Evolutionary conservation across 768 basidiomycete species (phyloP).

Genomic region (Suillus ampliporus): DNA sequence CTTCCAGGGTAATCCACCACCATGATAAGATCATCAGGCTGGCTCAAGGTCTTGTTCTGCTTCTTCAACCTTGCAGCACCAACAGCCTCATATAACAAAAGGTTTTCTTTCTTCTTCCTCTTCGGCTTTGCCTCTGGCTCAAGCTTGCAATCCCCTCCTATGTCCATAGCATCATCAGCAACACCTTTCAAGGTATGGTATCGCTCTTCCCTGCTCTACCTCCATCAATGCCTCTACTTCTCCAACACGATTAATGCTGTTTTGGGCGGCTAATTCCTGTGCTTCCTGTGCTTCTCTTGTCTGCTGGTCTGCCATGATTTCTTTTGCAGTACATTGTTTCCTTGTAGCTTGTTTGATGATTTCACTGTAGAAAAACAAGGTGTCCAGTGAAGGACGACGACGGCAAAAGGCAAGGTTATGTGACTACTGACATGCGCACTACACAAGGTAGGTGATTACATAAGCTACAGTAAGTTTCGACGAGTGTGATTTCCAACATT

Average conservation of each 20-base stretch:
- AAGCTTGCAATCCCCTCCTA: not conserved
- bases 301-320: slow-evolving; percentile 14
- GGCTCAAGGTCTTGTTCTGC: not conserved
- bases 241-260: slow-evolving; percentile 1
- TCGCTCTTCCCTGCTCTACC: not conserved
- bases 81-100: not conserved
- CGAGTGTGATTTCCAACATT: too few relatives aligned
- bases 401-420: too few relatives aligned
- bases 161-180: not conserved
- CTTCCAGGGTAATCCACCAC: not conserved
- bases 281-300: slow-evolving; percentile 10
- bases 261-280: not conserved
- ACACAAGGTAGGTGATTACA: too few relatives aligned
- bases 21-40: not conserved
- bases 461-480: too few relatives aligned
- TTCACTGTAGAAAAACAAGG: too few relatives aligned
- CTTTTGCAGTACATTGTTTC: slow-evolving; percentile 14
- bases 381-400: too few relatives aligned
- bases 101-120: not conserved
- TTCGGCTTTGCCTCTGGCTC: not conserved
- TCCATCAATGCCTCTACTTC: slow-evolving; percentile 11
- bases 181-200: not conserved
- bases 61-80: not conserved
- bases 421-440: too few relatives aligned
- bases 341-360: slow-evolving; percentile 4